These are phyloP conservation scores for Ogataea sp. DNA, from an alignment of 805 yeast species.

Conservation along the genomic window DNA sequence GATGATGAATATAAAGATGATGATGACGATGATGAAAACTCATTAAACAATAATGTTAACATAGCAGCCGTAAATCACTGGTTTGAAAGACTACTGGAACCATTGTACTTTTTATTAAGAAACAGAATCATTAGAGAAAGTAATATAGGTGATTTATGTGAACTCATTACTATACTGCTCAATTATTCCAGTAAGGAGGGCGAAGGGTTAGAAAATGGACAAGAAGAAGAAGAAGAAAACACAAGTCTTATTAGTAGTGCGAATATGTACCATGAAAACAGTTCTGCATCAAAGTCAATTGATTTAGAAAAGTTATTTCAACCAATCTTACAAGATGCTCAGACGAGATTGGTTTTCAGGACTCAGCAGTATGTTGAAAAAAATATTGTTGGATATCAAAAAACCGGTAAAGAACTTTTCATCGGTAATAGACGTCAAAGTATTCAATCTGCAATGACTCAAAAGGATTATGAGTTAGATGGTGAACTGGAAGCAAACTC, in stretches of 20 bases:
- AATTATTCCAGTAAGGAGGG: constrained; percentile 60
- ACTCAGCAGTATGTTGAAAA: constrained; percentile 68
- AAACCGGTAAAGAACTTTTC: constrained; percentile 59
- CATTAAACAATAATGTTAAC: constrained; percentile 21
- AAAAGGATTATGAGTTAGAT: neutral
- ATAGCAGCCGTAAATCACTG: constrained; percentile 39
- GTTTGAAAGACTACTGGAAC: constrained; percentile 62
- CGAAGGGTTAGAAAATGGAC: constrained; percentile 39
- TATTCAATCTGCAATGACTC: constrained; percentile 1
- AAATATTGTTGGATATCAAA: constrained; percentile 57
- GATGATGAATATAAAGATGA: constrained; percentile 1
- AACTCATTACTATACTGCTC: constrained; percentile 60
- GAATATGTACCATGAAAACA: neutral
- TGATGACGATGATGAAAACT: neutral
- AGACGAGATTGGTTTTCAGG: constrained; percentile 71
- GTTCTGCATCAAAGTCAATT: constrained; percentile 17
- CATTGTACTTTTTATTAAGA: constrained; percentile 66
- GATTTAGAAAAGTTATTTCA: constrained; percentile 54
- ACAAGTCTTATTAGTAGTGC: neutral
- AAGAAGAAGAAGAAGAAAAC: constrained; percentile 1
- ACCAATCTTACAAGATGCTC: constrained; percentile 70
- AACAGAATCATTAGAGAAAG: constrained; percentile 62
- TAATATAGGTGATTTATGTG: constrained; percentile 63
- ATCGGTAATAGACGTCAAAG: constrained; percentile 35
- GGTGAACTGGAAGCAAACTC: neutral